These are phyloP conservation scores for Diaporthe caulivora DNA, from an alignment of 2,329 filamentous ascomycete genomes.

Conservation along the genomic window DNA sequence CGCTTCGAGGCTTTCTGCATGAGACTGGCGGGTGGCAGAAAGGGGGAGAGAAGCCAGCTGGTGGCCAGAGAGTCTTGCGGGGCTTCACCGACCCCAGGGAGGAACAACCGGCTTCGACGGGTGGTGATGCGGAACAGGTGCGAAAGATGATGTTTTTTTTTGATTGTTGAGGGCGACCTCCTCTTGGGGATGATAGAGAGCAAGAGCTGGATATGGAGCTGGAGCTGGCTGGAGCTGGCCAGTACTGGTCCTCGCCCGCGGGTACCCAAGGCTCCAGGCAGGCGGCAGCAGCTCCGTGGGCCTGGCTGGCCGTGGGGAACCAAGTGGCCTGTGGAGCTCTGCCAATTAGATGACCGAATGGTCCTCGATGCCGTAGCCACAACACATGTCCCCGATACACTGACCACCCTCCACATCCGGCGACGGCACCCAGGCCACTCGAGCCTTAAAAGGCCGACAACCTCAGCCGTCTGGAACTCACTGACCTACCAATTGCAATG, in stretches of 20 bases:
- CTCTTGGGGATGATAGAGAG: constrained; percentile 25
- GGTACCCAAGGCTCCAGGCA: background rate
- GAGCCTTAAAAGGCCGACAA: too few relatives aligned
- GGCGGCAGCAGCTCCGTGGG: background rate
- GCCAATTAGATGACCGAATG: constrained; percentile 29
- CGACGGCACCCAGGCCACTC: too few relatives aligned
- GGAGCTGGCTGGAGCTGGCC: constrained; percentile 4
- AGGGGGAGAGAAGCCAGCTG: constrained; percentile 21
- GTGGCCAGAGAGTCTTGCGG: constrained; percentile 32
- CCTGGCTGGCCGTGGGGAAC: constrained; percentile 2
- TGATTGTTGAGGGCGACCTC: constrained; percentile 29
- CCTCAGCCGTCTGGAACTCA: too few relatives aligned
- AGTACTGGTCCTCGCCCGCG: constrained; percentile 10
- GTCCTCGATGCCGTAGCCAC: too few relatives aligned
- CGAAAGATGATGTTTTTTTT: background rate
- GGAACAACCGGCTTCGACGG: constrained; percentile 21
- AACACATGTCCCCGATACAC: too few relatives aligned
- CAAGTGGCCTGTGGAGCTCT: constrained; percentile 2
- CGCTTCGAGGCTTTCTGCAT: constrained; percentile 35
- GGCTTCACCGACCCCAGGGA: constrained; percentile 26
- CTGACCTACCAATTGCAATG: too few relatives aligned
- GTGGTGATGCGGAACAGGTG: constrained; percentile 32
- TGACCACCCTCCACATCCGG: too few relatives aligned
- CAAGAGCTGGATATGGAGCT: too few relatives aligned
- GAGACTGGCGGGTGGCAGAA: constrained; percentile 34